Percentiles rank a stretch among this genome's conserved stretches.
phyloP scores from a whole-genome alignment of 2,329 filamentous ascomycete species.

The Celoporthe dispersa region DNA sequence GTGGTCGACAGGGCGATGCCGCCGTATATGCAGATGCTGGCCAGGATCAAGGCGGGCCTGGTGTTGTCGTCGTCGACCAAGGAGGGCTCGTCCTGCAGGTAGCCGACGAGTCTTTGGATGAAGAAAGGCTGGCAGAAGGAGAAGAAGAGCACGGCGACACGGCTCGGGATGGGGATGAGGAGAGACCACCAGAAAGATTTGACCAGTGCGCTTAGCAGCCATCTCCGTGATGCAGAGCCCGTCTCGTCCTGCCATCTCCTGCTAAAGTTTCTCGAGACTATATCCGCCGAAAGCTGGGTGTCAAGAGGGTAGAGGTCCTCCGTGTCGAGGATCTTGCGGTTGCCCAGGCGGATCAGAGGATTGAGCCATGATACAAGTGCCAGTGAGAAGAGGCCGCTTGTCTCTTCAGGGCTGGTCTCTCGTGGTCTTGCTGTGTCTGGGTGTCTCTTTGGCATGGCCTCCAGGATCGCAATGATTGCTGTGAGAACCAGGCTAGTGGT shows the following conservation, averaged over 20 bases:
- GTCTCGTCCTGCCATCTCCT: neutral
- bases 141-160: conserved; percentile 44
- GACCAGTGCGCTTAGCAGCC: conserved; percentile 38
- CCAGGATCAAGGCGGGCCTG: conserved; percentile 41
- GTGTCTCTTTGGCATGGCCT: conserved; percentile 8
- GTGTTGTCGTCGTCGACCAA: neutral
- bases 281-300: conserved; percentile 31
- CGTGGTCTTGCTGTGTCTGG: neutral
- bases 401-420: conserved; percentile 26
- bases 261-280: conserved; percentile 19
- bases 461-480: conserved; percentile 39
- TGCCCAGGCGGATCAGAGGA: conserved; percentile 23
- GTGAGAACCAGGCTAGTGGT: conserved; percentile 35
- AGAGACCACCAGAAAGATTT: conserved; percentile 18
- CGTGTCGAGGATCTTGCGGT: conserved; percentile 17
- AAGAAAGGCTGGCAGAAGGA: conserved; percentile 49
- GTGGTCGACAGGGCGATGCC: conserved; percentile 41
- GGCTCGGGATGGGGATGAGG: conserved; percentile 41
- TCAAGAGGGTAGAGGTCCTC: conserved; percentile 30
- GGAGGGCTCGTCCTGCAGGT: conserved; percentile 35
- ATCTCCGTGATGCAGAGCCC: conserved; percentile 11
- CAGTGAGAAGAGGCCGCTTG: conserved; percentile 31
- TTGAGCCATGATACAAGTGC: conserved; percentile 33
- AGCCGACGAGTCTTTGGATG: conserved; percentile 43
- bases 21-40: conserved; percentile 37